Conservation (phyloP, 192 early-diverging fungal species). For the Pecoramyces ruminantium region DNA sequence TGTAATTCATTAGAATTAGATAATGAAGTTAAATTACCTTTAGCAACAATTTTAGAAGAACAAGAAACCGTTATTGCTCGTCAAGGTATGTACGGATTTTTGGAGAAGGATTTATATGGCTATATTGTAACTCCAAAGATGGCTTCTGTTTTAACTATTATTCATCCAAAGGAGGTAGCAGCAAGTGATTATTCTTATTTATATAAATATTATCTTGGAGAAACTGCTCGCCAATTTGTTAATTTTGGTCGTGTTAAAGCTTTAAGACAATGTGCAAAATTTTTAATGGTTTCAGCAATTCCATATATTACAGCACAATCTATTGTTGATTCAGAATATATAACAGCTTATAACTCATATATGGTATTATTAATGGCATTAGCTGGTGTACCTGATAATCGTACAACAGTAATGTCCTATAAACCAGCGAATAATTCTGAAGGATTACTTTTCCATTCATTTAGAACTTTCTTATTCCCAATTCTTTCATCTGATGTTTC, state of each 20-base stretch:
- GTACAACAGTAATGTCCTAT: constrained; percentile 12
- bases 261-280: constrained; percentile 21
- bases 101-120: constrained; percentile 18
- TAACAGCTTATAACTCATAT: constrained; percentile 14
- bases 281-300: constrained; percentile 14
- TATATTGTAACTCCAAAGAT: constrained; percentile 12
- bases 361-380: constrained; percentile 19
- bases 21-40: constrained; percentile 13
- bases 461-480: constrained; percentile 13
- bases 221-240: constrained; percentile 17
- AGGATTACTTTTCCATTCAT: constrained; percentile 15
- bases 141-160: constrained; percentile 8
- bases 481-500: constrained; percentile 19
- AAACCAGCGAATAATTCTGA: constrained; percentile 10
- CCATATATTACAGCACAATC: neutral
- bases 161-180: constrained; percentile 17
- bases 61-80: constrained; percentile 10
- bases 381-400: constrained; percentile 16
- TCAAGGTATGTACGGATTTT: constrained; percentile 20
- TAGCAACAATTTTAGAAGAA: constrained; percentile 16
- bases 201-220: constrained; percentile 23
- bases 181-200: constrained; percentile 12
- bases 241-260: constrained; percentile 20
- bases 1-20: neutral
- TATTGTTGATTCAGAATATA: constrained; percentile 13